phyloP scores from a whole-genome alignment of 257 asterid species.

The Cordia subcordata region DNA sequence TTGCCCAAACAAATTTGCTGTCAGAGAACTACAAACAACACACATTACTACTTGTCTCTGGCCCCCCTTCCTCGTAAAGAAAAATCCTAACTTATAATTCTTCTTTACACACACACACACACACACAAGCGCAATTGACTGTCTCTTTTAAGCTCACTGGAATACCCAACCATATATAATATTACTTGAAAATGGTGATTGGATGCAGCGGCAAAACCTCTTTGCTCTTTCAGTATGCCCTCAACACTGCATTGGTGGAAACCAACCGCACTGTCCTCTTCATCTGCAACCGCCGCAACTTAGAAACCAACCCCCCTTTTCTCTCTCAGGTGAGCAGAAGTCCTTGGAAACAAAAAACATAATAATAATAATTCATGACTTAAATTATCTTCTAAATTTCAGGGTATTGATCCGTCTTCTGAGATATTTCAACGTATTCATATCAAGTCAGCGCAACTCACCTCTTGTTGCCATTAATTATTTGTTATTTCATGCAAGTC shows the following conservation, averaged over 20 bases:
- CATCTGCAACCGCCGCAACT: conserved; percentile 62
- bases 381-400: too few relatives aligned
- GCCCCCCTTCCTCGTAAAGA: conserved; percentile 61
- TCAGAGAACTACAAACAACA: conserved; percentile 4
- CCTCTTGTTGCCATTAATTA: background rate
- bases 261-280: conserved; percentile 44
- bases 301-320: conserved; percentile 58
- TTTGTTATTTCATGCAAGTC: background rate
- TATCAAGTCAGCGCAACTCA: conserved; percentile 43
- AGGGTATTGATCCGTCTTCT: conserved; percentile 81
- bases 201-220: conserved; percentile 78
- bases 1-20: conserved; percentile 14
- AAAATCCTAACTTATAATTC: background rate
- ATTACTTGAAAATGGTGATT: background rate
- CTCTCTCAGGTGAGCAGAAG: conserved; percentile 94
- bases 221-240: conserved; percentile 79
- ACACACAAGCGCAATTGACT: background rate
- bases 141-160: background rate
- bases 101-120: too few relatives aligned
- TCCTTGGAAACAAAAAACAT: too few relatives aligned
- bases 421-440: conserved; percentile 53
- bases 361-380: too few relatives aligned
- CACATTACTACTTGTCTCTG: conserved; percentile 45
- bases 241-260: conserved; percentile 43
- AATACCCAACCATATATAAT: too few relatives aligned